Base-by-base conservation (phyloP, 345 rosid species). In the Gossypium rotundifolium region DNA sequence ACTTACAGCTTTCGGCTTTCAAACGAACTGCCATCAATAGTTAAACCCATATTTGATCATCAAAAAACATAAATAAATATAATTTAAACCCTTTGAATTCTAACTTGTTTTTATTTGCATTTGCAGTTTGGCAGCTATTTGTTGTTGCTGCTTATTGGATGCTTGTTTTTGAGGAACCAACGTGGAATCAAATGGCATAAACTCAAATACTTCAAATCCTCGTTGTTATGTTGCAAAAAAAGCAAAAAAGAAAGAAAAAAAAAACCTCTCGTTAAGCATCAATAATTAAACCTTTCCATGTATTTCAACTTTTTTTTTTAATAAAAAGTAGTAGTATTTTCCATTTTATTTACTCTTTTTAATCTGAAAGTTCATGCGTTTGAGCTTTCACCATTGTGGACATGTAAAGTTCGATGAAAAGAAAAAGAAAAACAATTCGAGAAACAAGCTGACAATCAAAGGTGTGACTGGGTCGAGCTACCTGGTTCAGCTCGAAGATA, bases 111-210 rank as follows among this genome's bases (percentile, higher is more conserved):
- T 66, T 4, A 2, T 45, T 20, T 53, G 66, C 25, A 9, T 25
- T 12, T 69, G 60, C 73, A 69, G 73, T 69, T 69, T 69, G 73
- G 73, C 60, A 27, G 61, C 77, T 46, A 44, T 83, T 9, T 83
- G 85, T 75, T 83, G 85, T 23, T 83, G 85, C 71, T 83, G 85
- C 61, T 75, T 79, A 9, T 65, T 83, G 48, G 73, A 70, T 17
- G 73, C 73, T 22, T 53, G 27, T 22, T 70, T 70, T 52, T 70
- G 29, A 70, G 46, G 11, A 52, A 6, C 27, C 23, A 52, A 55
- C 11, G 27, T 55, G 20, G 27, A 55, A 5, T 55, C 27, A 3
- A 22, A 58, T 8, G 14, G 1, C 72, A 25, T 68, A 46, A 14
- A 16, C 72, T 20, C 27, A 18, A 55, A 14, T 17, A 17, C 7